Percentiles rank a stretch among this genome's conserved stretches.
phyloP scores from a whole-genome alignment of 2,329 filamentous ascomycete genomes.

The Pestalotiopsis sp. region DNA sequence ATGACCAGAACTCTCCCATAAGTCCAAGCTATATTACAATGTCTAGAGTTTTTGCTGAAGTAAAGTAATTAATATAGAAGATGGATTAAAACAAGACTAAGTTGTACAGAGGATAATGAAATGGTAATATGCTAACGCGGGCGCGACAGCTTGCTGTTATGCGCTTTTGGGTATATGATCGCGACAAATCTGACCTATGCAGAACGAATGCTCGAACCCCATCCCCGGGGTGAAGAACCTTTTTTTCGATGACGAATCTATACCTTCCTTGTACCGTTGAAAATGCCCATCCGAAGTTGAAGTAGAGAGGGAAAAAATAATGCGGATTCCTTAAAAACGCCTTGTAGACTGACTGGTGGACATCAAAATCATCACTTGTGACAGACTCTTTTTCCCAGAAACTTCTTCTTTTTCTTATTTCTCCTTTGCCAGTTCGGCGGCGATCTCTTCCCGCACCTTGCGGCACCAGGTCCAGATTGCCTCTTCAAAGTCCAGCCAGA shows the following conservation, averaged over 20 bases:
- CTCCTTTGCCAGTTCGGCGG: constrained; percentile 54
- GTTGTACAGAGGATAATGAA: constrained; percentile 3
- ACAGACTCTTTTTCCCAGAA: neutral
- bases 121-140: constrained; percentile 1
- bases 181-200: constrained; percentile 4
- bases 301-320: neutral
- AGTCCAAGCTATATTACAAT: neutral
- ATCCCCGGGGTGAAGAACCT: neutral
- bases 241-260: neutral
- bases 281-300: neutral
- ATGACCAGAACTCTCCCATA: neutral
- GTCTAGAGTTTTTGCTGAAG: neutral
- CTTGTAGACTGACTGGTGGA: neutral
- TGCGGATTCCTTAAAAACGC: neutral
- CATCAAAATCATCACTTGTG: neutral
- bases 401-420: neutral
- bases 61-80: neutral
- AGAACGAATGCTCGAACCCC: neutral
- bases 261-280: neutral
- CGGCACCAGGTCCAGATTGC: constrained; percentile 84
- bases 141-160: neutral
- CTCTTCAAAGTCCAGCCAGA: constrained; percentile 81
- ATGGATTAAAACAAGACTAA: neutral
- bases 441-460: constrained; percentile 81
- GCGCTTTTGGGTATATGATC: constrained; percentile 10